Evolutionary conservation across 148 eudicot genomes (phyloP).

Genomic region (Cornus kousa): DNA sequence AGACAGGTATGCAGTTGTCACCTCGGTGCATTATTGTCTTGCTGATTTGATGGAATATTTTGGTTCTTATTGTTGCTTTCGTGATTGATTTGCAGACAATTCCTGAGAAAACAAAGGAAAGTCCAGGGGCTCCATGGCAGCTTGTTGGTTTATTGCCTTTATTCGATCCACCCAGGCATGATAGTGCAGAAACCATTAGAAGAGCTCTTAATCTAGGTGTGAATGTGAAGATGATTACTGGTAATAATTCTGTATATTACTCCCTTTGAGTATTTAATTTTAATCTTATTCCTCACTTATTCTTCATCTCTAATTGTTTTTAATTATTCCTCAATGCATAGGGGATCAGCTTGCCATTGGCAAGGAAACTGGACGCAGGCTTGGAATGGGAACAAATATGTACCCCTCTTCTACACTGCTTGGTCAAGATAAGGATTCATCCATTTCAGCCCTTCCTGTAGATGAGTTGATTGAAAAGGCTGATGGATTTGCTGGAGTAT

Average conservation of each 20-base stretch:
- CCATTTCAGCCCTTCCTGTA: constrained; percentile 30
- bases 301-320: background rate
- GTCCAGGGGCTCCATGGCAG: constrained; percentile 46
- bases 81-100: constrained; percentile 15
- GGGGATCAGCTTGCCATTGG: constrained; percentile 49
- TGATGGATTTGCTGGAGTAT: constrained; percentile 49
- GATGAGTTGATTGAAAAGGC: constrained; percentile 45
- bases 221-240: constrained; percentile 50
- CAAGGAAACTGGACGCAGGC: constrained; percentile 44
- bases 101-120: constrained; percentile 29
- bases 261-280: too few species aligned
- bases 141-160: constrained; percentile 42
- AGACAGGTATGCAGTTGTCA: constrained; percentile 36
- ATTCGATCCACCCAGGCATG: constrained; percentile 53
- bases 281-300: too few species aligned
- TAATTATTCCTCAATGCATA: background rate
- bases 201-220: constrained; percentile 46
- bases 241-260: background rate
- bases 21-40: background rate
- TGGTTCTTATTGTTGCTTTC: background rate
- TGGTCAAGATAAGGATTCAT: constrained; percentile 33
- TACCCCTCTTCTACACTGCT: constrained; percentile 37
- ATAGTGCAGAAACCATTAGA: constrained; percentile 48
- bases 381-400: constrained; percentile 57
- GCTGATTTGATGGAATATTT: too few species aligned